These are phyloP conservation scores for Calonectria leucothoes DNA, from an alignment of 2,329 filamentous ascomycete genomes.

Conservation along the genomic window DNA sequence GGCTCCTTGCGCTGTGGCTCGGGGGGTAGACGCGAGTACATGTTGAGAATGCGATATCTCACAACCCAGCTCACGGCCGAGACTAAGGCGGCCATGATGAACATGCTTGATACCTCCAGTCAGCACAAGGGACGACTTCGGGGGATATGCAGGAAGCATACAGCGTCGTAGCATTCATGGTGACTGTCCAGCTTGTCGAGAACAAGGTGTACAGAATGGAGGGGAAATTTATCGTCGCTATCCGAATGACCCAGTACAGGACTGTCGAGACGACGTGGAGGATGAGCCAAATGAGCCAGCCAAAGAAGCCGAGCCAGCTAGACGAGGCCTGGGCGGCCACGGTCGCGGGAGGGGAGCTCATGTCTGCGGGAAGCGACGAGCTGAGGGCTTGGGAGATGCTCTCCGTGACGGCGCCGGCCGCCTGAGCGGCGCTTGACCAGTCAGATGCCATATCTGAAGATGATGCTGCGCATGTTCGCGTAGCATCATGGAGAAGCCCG, in stretches of 20 bases:
- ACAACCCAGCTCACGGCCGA: constrained; percentile 95
- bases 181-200: constrained; percentile 94
- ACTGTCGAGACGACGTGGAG: constrained; percentile 68
- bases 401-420: constrained; percentile 47
- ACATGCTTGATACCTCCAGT: constrained; percentile 62
- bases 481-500: constrained; percentile 51
- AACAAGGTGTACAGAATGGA: constrained; percentile 90
- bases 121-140: constrained; percentile 19
- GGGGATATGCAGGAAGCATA: constrained; percentile 57
- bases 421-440: constrained; percentile 50
- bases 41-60: constrained; percentile 94
- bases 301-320: constrained; percentile 70
- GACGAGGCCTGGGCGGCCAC: constrained; percentile 53
- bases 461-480: constrained; percentile 44
- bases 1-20: constrained; percentile 97
- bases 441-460: constrained; percentile 55
- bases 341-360: constrained; percentile 50
- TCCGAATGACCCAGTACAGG: constrained; percentile 84
- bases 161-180: constrained; percentile 98
- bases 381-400: constrained; percentile 48
- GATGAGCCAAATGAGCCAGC: constrained; percentile 64
- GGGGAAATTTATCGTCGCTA: constrained; percentile 89
- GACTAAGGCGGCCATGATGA: constrained; percentile 81
- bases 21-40: constrained; percentile 93
- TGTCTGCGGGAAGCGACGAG: constrained; percentile 51